Evolutionary conservation across 2,329 filamentous ascomycete genomes (phyloP).

Genomic region (Ophiocordyceps sinensis): DNA sequence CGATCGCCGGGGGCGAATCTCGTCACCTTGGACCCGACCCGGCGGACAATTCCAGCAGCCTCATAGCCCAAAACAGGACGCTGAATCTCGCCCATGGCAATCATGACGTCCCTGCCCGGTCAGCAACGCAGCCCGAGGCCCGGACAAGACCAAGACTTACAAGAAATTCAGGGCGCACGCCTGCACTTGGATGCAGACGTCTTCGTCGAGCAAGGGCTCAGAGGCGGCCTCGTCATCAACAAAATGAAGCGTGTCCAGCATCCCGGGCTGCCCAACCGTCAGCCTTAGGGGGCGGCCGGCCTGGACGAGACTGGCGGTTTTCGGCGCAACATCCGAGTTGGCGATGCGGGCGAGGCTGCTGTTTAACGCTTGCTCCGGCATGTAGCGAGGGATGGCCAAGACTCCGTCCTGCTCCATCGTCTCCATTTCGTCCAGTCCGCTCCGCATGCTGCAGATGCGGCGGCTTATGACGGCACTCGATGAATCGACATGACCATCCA

Average conservation of each 20-base stretch:
- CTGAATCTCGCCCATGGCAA: background rate
- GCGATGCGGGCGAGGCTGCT: background rate
- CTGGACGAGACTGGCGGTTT: background rate
- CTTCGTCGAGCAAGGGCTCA: background rate
- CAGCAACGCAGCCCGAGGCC: background rate
- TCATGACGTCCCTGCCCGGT: background rate
- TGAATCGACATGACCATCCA: background rate
- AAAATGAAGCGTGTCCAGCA: slow-evolving; percentile 2
- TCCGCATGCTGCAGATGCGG: background rate
- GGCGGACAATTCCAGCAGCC: background rate
- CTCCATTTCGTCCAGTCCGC: background rate
- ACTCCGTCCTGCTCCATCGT: background rate
- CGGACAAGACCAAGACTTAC: background rate
- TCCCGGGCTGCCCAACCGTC: background rate
- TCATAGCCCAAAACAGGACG: background rate
- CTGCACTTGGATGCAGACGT: slow-evolving; percentile 1
- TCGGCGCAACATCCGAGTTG: background rate
- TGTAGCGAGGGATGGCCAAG: background rate
- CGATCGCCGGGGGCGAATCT: background rate
- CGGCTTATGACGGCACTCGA: background rate
- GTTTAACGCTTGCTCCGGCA: background rate
- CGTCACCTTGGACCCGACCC: background rate
- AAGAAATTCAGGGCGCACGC: slow-evolving; percentile 1
- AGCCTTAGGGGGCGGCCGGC: background rate
- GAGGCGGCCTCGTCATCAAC: background rate